Conservation (phyloP, 129 eudicot species). For the Helichrysum umbraculigerum region DNA sequence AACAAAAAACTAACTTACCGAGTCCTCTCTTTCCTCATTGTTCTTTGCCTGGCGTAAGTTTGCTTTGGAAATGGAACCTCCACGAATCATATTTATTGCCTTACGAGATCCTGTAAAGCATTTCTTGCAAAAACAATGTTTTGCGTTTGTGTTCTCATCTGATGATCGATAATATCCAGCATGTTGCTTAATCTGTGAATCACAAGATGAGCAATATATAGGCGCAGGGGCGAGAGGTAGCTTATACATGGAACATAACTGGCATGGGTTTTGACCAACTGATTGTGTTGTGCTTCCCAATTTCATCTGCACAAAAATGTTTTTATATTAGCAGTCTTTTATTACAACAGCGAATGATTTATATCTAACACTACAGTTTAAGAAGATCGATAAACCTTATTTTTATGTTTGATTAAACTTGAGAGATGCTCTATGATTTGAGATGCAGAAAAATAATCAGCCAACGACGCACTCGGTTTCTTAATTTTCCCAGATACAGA, state of each 20-base stretch:
- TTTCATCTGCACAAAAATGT: constrained; percentile 29
- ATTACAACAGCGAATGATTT: neutral
- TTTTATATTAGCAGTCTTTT: constrained; percentile 8
- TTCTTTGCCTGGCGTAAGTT: constrained; percentile 39
- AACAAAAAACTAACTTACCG: constrained; percentile 42
- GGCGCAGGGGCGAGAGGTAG: constrained; percentile 52
- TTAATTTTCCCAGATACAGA: constrained; percentile 24
- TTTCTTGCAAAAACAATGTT: constrained; percentile 39
- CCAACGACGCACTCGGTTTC: constrained; percentile 45
- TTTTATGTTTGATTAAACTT: constrained; percentile 38
- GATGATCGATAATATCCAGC: constrained; percentile 43
- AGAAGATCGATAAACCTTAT: constrained; percentile 41
- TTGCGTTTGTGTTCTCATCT: constrained; percentile 25
- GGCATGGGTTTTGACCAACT: constrained; percentile 46
- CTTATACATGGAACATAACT: constrained; percentile 50
- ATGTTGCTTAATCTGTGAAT: constrained; percentile 42
- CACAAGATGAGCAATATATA: constrained; percentile 61
- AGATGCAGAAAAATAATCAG: constrained; percentile 50
- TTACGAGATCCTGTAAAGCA: constrained; percentile 52
- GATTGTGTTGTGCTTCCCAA: constrained; percentile 13
- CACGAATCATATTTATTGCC: constrained; percentile 35
- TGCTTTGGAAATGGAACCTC: constrained; percentile 45
- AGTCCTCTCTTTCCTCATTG: constrained; percentile 44
- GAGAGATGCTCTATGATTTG: constrained; percentile 56
- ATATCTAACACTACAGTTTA: constrained; percentile 2